Evolutionary conservation across 306 rosid species (phyloP), one percentile per base, ranked within the genome.

Genomic region (Quercus robur): DNA sequence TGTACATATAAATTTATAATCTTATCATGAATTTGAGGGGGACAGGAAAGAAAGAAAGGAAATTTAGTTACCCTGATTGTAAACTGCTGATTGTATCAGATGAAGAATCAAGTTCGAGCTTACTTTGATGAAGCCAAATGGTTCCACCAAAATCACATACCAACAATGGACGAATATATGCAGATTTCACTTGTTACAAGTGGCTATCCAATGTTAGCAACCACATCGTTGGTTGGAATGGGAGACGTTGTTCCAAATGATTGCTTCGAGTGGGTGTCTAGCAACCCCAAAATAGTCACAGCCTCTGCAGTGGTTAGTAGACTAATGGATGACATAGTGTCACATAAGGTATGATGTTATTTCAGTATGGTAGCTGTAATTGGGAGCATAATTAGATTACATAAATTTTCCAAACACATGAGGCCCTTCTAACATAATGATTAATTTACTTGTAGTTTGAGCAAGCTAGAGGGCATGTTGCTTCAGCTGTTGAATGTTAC

Each of bases 121-220:
- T 84, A 80, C 72, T 66, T 84, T 55, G 54, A 75, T 6, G 90
- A 84, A 25, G 91, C 91, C 4, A 75, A 71, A 78, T 90, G 93
- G 93, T 56, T 77, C 38, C 46, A 87, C 52, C 61, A 56, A 4
- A 74, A 78, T 4, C 35, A 73, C 56, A 56, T 35, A 2, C 91
- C 91, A 58, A 84, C 78, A 10, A 20, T 63, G 8, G 89, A 86
- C 1, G 89, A 88, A 74, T 88, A 90, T 63, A 19, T 80, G 25
- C 2, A 2, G 0, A 6, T n/a, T 26, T 75, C 64, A 21, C 6
- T 1, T 1, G 17, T 26, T 18, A 52, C 82, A 5, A 5, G 28
- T 31, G 10, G 31, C 6, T 77, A 70, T 30, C 0, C 68, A 28
- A 11, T 82, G 82, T 33, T 85, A 5, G 15, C 74, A 7, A 49